Evolutionary conservation across 1,284 basidiomycete genomes (phyloP).

Genomic region (Malassezia cuniculi): DNA sequence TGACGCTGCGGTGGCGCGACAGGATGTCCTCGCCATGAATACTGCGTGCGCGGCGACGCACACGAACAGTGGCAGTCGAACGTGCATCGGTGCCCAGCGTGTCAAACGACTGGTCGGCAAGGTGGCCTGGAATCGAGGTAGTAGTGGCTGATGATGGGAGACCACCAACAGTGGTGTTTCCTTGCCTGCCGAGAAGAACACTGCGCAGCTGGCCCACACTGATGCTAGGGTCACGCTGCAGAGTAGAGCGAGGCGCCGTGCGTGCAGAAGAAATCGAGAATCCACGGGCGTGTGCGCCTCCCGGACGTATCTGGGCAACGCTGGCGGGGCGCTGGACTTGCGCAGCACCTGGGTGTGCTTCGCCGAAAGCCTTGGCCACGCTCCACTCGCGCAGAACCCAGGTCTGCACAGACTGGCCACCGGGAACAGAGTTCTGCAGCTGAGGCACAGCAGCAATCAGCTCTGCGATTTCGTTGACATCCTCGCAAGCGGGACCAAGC

Average conservation of each 20-base stretch:
- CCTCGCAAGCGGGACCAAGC: conserved; percentile 16
- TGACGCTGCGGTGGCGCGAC: neutral
- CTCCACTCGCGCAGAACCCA: conserved; percentile 41
- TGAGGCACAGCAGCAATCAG: conserved; percentile 19
- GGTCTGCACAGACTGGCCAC: conserved; percentile 18
- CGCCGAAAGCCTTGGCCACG: conserved; percentile 26
- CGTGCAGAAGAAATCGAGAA: no score
- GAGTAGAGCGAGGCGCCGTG: no score
- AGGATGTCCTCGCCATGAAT: neutral
- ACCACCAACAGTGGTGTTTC: no score
- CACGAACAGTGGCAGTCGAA: neutral
- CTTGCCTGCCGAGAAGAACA: conserved; percentile 2
- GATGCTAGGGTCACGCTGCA: conserved; percentile 2
- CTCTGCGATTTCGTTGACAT: conserved; percentile 15
- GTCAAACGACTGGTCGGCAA: no score
- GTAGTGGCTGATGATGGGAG: no score
- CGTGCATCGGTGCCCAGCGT: neutral
- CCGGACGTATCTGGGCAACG: no score
- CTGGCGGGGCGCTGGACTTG: no score
- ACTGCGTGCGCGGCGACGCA: conserved; percentile 3
- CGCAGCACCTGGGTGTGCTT: no score
- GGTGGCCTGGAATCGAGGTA: no score
- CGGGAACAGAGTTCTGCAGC: conserved; percentile 25
- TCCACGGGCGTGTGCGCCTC: no score
- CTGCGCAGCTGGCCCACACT: conserved; percentile 12